Evolutionary conservation across 345 rosid genomes (phyloP).

Genomic region (Heritiera fomes): DNA sequence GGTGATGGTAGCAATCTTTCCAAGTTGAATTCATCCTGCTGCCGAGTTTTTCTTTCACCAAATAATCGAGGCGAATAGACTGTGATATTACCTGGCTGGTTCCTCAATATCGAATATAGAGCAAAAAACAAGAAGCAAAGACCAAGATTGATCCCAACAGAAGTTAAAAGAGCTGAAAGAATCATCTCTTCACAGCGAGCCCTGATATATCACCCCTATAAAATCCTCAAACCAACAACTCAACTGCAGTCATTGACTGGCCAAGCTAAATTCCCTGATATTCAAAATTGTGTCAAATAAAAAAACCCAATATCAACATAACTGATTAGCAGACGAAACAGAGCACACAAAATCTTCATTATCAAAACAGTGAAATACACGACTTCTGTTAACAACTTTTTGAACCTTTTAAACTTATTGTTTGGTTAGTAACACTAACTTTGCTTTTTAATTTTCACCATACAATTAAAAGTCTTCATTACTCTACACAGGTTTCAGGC

Average conservation of each 20-base stretch:
- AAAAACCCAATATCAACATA: not conserved
- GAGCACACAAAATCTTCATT: not conserved
- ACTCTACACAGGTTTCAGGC: not conserved
- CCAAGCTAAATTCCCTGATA: not conserved
- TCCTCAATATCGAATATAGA: slow-evolving; percentile 75
- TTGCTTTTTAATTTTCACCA: not conserved
- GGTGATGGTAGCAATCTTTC: slow-evolving; percentile 76
- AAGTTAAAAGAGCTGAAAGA: slow-evolving; percentile 83
- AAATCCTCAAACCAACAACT: not conserved
- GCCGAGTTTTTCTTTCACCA: slow-evolving; percentile 38
- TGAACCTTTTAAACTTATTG: not conserved
- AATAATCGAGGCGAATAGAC: slow-evolving; percentile 73
- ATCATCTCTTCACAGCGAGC: slow-evolving; percentile 45
- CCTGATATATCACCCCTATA: not conserved
- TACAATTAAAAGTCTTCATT: not conserved
- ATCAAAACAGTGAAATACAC: slow-evolving; percentile 4
- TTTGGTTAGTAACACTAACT: not conserved
- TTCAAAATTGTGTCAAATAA: slow-evolving; percentile 8
- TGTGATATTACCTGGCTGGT: slow-evolving; percentile 62
- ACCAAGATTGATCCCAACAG: slow-evolving; percentile 95
- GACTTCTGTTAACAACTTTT: not conserved
- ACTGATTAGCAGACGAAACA: not conserved
- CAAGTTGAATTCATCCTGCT: slow-evolving; percentile 42
- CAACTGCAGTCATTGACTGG: slow-evolving; percentile 3
- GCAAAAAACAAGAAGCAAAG: slow-evolving; percentile 77